Evolutionary conservation across 2,329 filamentous ascomycete species (phyloP).

Genomic region (Colletotrichum sp.): DNA sequence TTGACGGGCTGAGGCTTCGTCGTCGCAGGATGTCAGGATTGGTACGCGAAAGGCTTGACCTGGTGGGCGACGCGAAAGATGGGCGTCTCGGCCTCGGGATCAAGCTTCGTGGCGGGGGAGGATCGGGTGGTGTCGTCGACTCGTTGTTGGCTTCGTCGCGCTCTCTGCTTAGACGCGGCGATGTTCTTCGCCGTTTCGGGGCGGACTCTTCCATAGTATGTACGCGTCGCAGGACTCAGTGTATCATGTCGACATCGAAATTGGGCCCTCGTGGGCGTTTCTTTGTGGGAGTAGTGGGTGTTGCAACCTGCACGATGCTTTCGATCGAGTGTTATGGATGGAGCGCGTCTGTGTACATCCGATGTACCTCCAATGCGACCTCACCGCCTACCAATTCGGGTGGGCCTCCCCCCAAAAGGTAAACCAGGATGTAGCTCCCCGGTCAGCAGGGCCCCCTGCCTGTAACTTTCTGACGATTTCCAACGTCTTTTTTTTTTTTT

Average conservation of each 20-base stretch:
- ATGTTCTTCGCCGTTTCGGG: conserved; percentile 69
- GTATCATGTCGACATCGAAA: not conserved
- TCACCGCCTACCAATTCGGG: conserved; percentile 25
- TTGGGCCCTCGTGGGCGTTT: not conserved
- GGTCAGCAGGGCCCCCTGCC: not conserved
- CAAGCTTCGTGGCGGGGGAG: conserved; percentile 23
- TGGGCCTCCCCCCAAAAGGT: not conserved
- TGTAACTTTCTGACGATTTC: not conserved
- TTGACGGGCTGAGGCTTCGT: conserved; percentile 8
- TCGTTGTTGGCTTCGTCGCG: conserved; percentile 25
- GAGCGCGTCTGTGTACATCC: conserved; percentile 8
- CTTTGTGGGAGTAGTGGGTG: not conserved
- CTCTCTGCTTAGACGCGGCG: conserved; percentile 50
- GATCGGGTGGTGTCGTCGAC: conserved; percentile 40
- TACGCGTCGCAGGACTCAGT: not conserved
- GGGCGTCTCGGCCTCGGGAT: conserved; percentile 42
- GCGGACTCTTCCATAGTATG: conserved; percentile 57
- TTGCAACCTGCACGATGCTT: not conserved
- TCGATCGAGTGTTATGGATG: not conserved
- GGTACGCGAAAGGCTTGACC: conserved; percentile 65
- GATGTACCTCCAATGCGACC: conserved; percentile 17
- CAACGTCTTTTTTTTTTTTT: not conserved
- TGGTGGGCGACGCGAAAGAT: conserved; percentile 72
- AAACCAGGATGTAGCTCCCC: not conserved
- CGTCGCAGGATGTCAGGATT: conserved; percentile 61